Conservation (phyloP, 495 filamentous ascomycete genomes). For the Neurospora sp. region DNA sequence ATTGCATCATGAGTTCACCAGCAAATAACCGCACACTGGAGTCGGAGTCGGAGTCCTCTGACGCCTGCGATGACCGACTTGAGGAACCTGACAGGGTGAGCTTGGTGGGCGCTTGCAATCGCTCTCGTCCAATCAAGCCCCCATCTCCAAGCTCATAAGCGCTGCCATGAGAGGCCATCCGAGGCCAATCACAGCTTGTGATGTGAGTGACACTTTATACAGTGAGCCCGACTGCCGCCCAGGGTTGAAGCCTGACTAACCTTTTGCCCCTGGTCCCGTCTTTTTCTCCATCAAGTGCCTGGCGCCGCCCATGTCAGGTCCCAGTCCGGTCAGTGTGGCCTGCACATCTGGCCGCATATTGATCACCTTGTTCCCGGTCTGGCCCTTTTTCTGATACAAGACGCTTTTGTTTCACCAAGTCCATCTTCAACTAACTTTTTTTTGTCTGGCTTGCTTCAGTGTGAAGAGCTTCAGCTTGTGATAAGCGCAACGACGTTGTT, state of each 20-base stretch:
- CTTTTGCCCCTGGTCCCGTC: background rate
- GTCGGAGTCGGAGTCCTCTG: background rate
- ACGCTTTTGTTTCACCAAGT: constrained; percentile 6
- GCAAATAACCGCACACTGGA: background rate
- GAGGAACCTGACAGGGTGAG: background rate
- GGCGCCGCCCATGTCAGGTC: background rate
- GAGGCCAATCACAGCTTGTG: constrained; percentile 22
- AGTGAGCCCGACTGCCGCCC: constrained; percentile 9
- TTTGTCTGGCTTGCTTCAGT: background rate
- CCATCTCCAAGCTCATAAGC: constrained; percentile 17
- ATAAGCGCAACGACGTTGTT: background rate
- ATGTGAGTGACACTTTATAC: background rate
- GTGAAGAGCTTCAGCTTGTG: background rate
- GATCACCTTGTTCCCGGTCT: constrained; percentile 16
- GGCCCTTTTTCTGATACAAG: constrained; percentile 3
- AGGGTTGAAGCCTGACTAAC: constrained; percentile 1
- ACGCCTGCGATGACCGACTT: background rate
- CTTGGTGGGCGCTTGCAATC: constrained; percentile 14
- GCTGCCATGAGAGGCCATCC: constrained; percentile 7
- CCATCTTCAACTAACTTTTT: background rate
- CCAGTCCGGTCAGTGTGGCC: constrained; percentile 10
- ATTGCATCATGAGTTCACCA: background rate
- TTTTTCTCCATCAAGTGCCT: constrained; percentile 1
- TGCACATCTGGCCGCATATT: constrained; percentile 30
- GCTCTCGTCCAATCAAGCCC: constrained; percentile 13